Base-by-base conservation (phyloP, 768 basidiomycete species). In the Tricholoma sp. region DNA sequence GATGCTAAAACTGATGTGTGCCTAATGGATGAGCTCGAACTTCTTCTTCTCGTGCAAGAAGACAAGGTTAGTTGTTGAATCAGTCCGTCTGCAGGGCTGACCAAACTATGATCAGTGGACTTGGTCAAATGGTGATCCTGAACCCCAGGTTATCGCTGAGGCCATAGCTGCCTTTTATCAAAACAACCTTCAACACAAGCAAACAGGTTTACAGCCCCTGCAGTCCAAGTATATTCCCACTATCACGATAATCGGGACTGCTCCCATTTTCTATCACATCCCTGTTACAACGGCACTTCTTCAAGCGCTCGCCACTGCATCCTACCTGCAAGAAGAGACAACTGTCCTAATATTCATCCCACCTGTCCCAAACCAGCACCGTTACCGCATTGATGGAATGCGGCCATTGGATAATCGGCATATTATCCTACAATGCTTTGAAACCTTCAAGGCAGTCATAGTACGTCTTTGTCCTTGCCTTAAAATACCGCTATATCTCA, bases 91-190 rank as follows among this genome's bases (percentile, higher is more conserved):
- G 16, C 35, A 43, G 29, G 16, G 22, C 19, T 37, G 22, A 39
- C 51, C 46, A 29, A 27, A 29, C 24, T 14, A 43, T n/a, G n/a
- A 24, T 19, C 53, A 59, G 52, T 43, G 27, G 16, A 11, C 31
- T 22, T 19, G 50, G 19, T 54, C 55, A 19, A 50, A 3, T 14
- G 57, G 29, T 10, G 63, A 72, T 55, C 67, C 67, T 18, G 71
- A 72, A 50, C 62, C 72, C 11, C 67, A 67, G 53, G 59, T 75
- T 31, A 64, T 74, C 24, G 72, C 70, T 11, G 59, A 61, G 34
- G 69, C 71, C 5, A 67, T 75, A 49, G 71, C 72, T 11, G 71
- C 71, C 22, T 72, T 66, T 60, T 58, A 62, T 52, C 61, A 64
- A 43, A 72, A 69, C 61, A 68, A 70, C 57, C 35, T 43, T 21